Conservation (phyloP, 2,329 filamentous ascomycete genomes). For the Ploettnerulaceae sp. region DNA sequence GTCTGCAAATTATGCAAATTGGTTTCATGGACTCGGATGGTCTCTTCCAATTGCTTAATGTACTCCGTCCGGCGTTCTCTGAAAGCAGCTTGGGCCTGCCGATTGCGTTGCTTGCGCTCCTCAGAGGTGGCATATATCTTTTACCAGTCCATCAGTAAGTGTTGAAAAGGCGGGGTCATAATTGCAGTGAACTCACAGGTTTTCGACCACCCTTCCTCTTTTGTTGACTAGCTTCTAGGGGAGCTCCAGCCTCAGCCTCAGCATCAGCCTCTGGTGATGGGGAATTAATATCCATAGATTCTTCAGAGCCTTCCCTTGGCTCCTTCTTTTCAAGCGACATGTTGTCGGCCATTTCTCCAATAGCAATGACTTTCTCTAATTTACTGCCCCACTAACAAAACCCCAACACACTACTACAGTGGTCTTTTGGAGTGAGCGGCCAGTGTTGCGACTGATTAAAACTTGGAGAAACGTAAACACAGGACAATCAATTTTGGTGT, state of each 20-base stretch:
- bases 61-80: constrained; percentile 96
- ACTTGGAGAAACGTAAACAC: constrained; percentile 22
- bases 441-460: constrained; percentile 31
- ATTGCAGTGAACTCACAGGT: constrained; percentile 60
- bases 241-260: constrained; percentile 43
- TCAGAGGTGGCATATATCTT: constrained; percentile 99
- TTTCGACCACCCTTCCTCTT: constrained; percentile 98
- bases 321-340: constrained; percentile 64
- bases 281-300: constrained; percentile 45
- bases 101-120: constrained; percentile 94
- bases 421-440: constrained; percentile 8
- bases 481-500: constrained; percentile 4
- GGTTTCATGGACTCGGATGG: constrained; percentile 95
- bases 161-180: constrained; percentile 6
- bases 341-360: constrained; percentile 52
- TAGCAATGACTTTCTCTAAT: constrained; percentile 10
- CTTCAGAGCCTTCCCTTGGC: constrained; percentile 54
- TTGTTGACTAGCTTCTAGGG: constrained; percentile 52
- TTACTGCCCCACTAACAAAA: constrained; percentile 23
- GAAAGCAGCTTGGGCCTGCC: constrained; percentile 95
- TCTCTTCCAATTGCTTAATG: constrained; percentile 97
- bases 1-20: constrained; percentile 88
- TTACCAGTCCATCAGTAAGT: constrained; percentile 19
- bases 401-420: constrained; percentile 18
- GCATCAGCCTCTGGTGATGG: constrained; percentile 55